These are phyloP conservation scores for Rhododendron griersonianum DNA, from an alignment of 148 eudicot species.

Conservation along the genomic window DNA sequence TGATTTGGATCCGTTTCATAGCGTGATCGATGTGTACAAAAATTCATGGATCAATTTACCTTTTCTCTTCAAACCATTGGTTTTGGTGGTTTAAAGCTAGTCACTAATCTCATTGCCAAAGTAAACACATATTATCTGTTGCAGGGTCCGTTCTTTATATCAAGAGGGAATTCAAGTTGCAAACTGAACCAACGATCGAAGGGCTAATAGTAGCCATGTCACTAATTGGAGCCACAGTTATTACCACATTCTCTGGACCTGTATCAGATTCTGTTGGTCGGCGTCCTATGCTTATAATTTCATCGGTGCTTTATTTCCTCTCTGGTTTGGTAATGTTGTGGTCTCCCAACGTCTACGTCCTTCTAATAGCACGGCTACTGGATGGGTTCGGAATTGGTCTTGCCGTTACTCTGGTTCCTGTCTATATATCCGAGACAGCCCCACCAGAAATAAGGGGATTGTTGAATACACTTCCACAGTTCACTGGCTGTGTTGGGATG, in stretches of 20 bases:
- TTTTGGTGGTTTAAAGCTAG: background rate
- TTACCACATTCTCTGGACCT: constrained; percentile 88
- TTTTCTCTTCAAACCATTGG: background rate
- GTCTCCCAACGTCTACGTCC: constrained; percentile 85
- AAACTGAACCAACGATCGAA: constrained; percentile 70
- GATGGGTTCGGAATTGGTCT: constrained; percentile 90
- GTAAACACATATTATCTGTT: background rate
- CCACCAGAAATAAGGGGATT: constrained; percentile 87
- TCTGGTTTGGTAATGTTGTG: constrained; percentile 84
- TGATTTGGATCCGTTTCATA: background rate
- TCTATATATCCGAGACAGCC: constrained; percentile 91
- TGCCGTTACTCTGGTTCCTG: constrained; percentile 76
- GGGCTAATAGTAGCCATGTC: constrained; percentile 92
- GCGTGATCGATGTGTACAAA: background rate
- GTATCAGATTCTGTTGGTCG: constrained; percentile 72
- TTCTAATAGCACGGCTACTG: constrained; percentile 68
- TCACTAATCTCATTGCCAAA: background rate
- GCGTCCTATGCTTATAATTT: constrained; percentile 78
- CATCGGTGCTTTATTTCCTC: constrained; percentile 70
- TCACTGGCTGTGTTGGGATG: constrained; percentile 83
- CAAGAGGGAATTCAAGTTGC: constrained; percentile 73
- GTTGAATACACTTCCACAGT: constrained; percentile 86
- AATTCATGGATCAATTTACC: background rate
- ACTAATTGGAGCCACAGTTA: constrained; percentile 79
- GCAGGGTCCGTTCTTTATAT: constrained; percentile 84